Percentiles rank a stretch among this genome's conserved stretches.
These are phyloP conservation scores for Metschnikowia baotianmanensis DNA, from an alignment of 805 yeast species.

Conservation along the genomic window DNA sequence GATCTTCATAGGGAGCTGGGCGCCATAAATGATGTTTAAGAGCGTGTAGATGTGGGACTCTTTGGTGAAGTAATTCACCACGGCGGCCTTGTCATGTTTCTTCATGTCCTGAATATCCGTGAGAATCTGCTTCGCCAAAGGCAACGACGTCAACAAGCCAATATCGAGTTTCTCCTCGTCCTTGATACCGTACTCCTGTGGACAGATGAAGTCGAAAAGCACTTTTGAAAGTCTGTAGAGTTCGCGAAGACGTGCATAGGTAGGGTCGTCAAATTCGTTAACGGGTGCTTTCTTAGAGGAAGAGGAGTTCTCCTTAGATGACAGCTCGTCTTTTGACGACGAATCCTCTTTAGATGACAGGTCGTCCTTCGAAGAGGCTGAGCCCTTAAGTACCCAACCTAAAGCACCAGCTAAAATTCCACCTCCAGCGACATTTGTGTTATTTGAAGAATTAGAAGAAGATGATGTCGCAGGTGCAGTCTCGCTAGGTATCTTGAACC, in stretches of 20 bases:
- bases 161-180: constrained; percentile 94
- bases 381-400: constrained; percentile 66
- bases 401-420: constrained; percentile 58
- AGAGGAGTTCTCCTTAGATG: constrained; percentile 12
- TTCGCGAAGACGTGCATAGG: constrained; percentile 79
- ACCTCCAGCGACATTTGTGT: constrained; percentile 19
- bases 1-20: constrained; percentile 91
- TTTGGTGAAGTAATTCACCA: constrained; percentile 89
- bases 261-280: constrained; percentile 70
- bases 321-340: constrained; percentile 14
- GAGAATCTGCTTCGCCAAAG: constrained; percentile 84
- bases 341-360: constrained; percentile 10
- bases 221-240: constrained; percentile 88
- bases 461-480: constrained; percentile 19
- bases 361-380: constrained; percentile 21
- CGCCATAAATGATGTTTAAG: constrained; percentile 84
- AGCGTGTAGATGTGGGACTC: constrained; percentile 96
- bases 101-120: constrained; percentile 78
- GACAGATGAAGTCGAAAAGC: constrained; percentile 94
- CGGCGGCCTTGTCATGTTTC: constrained; percentile 74
- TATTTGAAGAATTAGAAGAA: constrained; percentile 22
- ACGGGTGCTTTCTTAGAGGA: constrained; percentile 20
- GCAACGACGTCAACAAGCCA: constrained; percentile 90
- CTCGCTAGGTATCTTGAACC: constrained; percentile 58
- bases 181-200: constrained; percentile 97